phyloP scores from a whole-genome alignment of 331 rosid genomes.

The Quercus lobata region DNA sequence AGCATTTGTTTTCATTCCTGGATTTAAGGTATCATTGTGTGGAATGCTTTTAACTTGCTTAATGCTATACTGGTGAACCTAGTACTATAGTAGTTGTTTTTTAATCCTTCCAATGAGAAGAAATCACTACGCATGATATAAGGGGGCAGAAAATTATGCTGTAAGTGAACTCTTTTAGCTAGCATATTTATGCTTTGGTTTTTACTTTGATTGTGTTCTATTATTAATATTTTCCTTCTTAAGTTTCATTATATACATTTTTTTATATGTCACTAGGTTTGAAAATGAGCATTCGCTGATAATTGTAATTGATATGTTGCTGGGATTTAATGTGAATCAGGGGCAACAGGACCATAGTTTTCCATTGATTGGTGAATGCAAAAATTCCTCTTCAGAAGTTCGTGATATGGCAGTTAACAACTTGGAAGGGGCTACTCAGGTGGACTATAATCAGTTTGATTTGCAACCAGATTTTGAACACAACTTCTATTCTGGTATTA shows the following conservation, averaged over 20 bases:
- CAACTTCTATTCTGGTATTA: constrained; percentile 50
- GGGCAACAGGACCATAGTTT: constrained; percentile 63
- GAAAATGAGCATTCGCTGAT: constrained; percentile 20
- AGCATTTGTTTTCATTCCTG: background rate
- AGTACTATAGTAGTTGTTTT: background rate
- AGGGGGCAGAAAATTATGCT: background rate
- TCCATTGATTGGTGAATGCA: constrained; percentile 63
- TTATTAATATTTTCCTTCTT: background rate
- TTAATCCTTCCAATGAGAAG: background rate
- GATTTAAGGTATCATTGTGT: background rate
- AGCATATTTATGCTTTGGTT: background rate
- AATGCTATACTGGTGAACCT: background rate
- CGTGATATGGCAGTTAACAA: constrained; percentile 43
- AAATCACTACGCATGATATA: background rate
- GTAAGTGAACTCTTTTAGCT: background rate
- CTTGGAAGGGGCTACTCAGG: constrained; percentile 53
- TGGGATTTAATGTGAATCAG: constrained; percentile 53
- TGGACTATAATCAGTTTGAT: constrained; percentile 74
- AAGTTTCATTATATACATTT: background rate
- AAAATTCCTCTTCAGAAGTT: constrained; percentile 55
- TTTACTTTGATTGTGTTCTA: background rate
- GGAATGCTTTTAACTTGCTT: background rate
- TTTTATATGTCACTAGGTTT: constrained; percentile 7
- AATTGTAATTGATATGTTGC: constrained; percentile 32
- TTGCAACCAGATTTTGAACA: constrained; percentile 55